Conservation (phyloP, 2,329 filamentous ascomycete species). For the Penicillium freii region DNA sequence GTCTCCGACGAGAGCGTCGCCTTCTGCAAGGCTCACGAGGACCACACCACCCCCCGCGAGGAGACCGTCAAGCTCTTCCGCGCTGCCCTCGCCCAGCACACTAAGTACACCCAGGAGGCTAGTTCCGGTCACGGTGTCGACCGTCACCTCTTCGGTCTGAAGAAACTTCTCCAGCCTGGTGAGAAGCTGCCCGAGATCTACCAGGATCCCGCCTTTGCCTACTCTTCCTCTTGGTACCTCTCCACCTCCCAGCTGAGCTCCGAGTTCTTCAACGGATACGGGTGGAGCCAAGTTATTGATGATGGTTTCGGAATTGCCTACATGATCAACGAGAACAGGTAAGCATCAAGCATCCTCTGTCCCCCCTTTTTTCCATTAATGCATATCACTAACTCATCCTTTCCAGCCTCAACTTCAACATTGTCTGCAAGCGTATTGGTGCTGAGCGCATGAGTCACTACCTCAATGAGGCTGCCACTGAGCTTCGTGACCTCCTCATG, state of each 20-base stretch:
- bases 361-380: background rate
- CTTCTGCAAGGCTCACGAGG: conserved; percentile 84
- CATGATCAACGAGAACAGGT: conserved; percentile 99
- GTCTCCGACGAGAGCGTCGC: conserved; percentile 89
- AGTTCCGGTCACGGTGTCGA: conserved; percentile 93
- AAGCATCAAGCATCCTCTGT: conserved; percentile 25
- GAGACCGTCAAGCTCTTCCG: conserved; percentile 73
- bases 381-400: conserved; percentile 11
- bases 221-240: conserved; percentile 85
- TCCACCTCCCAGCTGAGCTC: conserved; percentile 86
- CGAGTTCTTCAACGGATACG: conserved; percentile 98
- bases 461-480: conserved; percentile 86
- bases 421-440: conserved; percentile 89
- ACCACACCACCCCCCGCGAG: conserved; percentile 62
- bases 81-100: conserved; percentile 74
- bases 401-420: conserved; percentile 88
- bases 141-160: conserved; percentile 93
- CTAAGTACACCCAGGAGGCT: conserved; percentile 87
- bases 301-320: conserved; percentile 96
- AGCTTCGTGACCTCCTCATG: conserved; percentile 81
- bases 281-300: conserved; percentile 97
- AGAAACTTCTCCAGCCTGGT: conserved; percentile 78
- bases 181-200: conserved; percentile 81
- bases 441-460: conserved; percentile 94
- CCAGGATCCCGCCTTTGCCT: conserved; percentile 79